Base-by-base conservation (phyloP, 257 asterid species). In the Jacaranda mimosifolia region DNA sequence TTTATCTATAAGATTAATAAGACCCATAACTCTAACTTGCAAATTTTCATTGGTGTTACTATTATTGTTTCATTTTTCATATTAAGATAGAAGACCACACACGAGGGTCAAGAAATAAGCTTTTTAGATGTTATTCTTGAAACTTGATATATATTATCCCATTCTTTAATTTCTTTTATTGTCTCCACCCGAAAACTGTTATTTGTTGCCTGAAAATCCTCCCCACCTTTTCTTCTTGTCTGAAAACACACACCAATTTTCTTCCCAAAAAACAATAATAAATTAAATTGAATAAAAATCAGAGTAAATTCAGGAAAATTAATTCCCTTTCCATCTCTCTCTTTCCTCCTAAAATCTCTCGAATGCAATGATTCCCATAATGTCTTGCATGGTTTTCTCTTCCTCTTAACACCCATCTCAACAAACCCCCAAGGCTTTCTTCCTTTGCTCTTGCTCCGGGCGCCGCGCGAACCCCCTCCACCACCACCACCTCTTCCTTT, bases 321-420 rank as follows among this genome's bases (percentile, higher is more conserved):
- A 36, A 36, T 5, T 70, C 35, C 18, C 62, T 42, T 11, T 46
- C 3, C 12, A 4, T 46, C 17, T 6, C 40, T 35, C 70, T 39
- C 64, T 0, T 26, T 26, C 42, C 49, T 81, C 91, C 91, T 85
- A 74, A 74, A 86, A 84, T 86, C 73, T 80, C 92, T 88, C 90
- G 13, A 59, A 73, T 80, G 75, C 82, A 83, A 80, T 74, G 86
- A 74, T 64, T 78, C 59, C 62, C 62, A n/a, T 77, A 71, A 60
- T 74, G 49, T 70, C 81, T 67, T 79, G 83, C 86, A 80, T 68
- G 72, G 3, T 72, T 75, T 49, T 78, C 73, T 73, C 82, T 70
- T 64, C 59, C 80, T 63, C 84, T 80, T 49, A 69, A 71, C 70
- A 57, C 64, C 48, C 15, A 52, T 42, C 85, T 70, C 77, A 60